Base-by-base conservation (phyloP, 495 filamentous ascomycete species). In the Podospora comata region DNA sequence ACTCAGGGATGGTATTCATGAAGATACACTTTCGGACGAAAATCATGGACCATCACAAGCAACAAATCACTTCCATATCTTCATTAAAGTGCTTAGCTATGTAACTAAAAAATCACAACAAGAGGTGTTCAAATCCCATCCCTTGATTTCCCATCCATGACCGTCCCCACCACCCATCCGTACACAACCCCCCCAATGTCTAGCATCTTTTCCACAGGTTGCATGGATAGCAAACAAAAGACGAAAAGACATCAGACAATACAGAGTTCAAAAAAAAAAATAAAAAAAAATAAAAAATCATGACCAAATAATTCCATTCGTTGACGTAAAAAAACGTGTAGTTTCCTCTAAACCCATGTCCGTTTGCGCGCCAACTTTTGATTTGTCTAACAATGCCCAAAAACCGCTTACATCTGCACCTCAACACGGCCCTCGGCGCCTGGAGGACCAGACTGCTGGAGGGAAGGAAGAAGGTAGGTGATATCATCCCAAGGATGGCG, bases 401-500 rank as follows among this genome's bases (percentile, higher is more conserved):
- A 6, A 48, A 44, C 27, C 7, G 66, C 30, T 71, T 75, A 77
- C 39, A 77, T 76, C 69, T 75, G 73, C 60, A 97, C 94, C 85
- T 97, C 94, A 62, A 97, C 93, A 83, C 94, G 89, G 69, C 92
- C 92, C 81, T 97, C 93, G 62, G 84, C 83, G 74, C 93, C 93
- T 44, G 91, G 89, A 23, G 86, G 86, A 65, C 86, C 86, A 30
- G 86, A 83, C 80, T 91, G 85, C 73, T 86, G 84, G 70, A 97
- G 84, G 80, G 85, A 91, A 72, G 94, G 94, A 64, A 97, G 90
- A 61, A 97, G 85, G 83, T 97, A 97, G 69, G 94, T 97, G 79
- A 97, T 97, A 79, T 96, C 92, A 79, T 97, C 94, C 93, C 93
- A 97, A 77, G 94, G 94, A 87, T 97, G 95, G 79, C 95, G 90